These are phyloP conservation scores for Sporothrix brasiliensis DNA, from an alignment of 2,329 filamentous ascomycete species.

Conservation along the genomic window DNA sequence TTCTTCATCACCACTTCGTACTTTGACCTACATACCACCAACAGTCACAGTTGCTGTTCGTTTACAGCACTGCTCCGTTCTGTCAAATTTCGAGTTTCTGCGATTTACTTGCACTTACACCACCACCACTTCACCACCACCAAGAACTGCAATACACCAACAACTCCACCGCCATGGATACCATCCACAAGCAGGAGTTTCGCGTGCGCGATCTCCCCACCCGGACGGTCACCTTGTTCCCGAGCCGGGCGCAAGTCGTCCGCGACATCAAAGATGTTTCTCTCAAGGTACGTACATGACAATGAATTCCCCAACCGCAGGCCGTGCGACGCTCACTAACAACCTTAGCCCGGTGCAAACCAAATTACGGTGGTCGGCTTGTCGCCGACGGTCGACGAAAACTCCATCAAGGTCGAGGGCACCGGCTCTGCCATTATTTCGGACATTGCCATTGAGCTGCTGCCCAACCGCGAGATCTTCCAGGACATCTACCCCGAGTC, in stretches of 20 bases:
- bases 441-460: slow-evolving; percentile 63
- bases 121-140: not conserved
- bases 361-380: slow-evolving; percentile 60
- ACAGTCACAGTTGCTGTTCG: not conserved
- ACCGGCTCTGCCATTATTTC: slow-evolving; percentile 61
- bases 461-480: slow-evolving; percentile 59
- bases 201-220: slow-evolving; percentile 60
- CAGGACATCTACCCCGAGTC: slow-evolving; percentile 57
- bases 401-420: slow-evolving; percentile 63
- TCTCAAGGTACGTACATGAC: slow-evolving; percentile 47
- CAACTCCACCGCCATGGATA: slow-evolving; percentile 43
- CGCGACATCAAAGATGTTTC: slow-evolving; percentile 60
- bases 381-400: slow-evolving; percentile 56
- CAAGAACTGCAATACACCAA: not conserved
- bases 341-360: slow-evolving; percentile 54
- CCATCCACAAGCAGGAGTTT: slow-evolving; percentile 53
- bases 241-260: slow-evolving; percentile 61
- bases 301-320: not conserved
- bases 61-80: not conserved
- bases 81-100: too few relatives aligned
- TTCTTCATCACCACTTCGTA: not conserved
- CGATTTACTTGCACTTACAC: not conserved
- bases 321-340: not conserved
- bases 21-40: not conserved
- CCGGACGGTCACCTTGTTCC: slow-evolving; percentile 65